Conservation (phyloP, 2,329 filamentous ascomycete genomes). For the Acrocalymma vagum region DNA sequence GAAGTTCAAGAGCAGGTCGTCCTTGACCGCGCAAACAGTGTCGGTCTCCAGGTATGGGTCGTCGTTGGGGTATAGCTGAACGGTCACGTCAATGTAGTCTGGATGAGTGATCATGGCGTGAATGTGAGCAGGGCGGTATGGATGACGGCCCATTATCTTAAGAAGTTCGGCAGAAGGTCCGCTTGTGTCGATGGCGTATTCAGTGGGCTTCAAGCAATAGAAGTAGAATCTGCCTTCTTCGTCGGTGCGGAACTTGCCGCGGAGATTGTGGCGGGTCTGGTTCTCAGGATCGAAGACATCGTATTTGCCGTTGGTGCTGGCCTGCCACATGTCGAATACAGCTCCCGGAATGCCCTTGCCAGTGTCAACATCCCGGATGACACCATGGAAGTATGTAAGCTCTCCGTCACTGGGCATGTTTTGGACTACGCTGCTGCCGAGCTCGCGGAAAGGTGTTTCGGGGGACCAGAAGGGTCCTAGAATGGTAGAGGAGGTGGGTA, state of each 20-base stretch:
- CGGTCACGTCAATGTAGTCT: constrained; percentile 65
- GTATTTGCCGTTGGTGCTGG: constrained; percentile 78
- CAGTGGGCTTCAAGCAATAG: constrained; percentile 79
- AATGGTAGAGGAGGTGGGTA: constrained; percentile 78
- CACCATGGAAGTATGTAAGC: constrained; percentile 73
- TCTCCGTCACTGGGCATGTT: constrained; percentile 65
- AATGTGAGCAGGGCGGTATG: constrained; percentile 69
- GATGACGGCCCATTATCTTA: constrained; percentile 64
- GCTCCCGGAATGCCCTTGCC: constrained; percentile 72
- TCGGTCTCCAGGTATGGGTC: constrained; percentile 67
- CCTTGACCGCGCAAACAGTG: constrained; percentile 70
- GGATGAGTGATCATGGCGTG: constrained; percentile 65
- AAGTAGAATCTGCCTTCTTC: constrained; percentile 75
- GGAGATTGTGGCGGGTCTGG: constrained; percentile 76
- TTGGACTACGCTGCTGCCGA: constrained; percentile 73
- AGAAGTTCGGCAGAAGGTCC: constrained; percentile 63
- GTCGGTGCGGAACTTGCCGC: constrained; percentile 78
- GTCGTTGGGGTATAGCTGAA: constrained; percentile 67
- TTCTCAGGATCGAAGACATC: constrained; percentile 78
- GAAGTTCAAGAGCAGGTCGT: constrained; percentile 67
- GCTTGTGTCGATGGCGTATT: constrained; percentile 73
- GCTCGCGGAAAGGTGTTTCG: constrained; percentile 74
- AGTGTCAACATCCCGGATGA: constrained; percentile 70
- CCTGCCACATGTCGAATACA: constrained; percentile 82
- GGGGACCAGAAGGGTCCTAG: constrained; percentile 83